These are phyloP conservation scores for Pistacia vera DNA, from an alignment of 345 rosid species.

Conservation along the genomic window DNA sequence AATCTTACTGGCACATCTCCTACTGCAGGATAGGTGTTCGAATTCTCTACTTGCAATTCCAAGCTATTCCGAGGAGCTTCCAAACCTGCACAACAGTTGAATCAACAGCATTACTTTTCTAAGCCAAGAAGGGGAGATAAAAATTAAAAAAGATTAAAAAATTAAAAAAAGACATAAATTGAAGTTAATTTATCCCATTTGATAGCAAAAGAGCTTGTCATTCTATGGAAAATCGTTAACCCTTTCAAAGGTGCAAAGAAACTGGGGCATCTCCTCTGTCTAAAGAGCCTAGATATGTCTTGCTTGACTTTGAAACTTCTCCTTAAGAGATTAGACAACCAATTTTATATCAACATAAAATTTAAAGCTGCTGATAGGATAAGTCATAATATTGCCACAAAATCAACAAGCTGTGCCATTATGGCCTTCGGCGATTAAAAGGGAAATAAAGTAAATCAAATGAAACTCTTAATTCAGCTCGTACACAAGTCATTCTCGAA, in stretches of 20 bases:
- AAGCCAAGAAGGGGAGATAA: not conserved
- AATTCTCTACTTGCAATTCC: slow-evolving; percentile 65
- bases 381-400: not conserved
- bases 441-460: not conserved
- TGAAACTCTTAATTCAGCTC: not conserved
- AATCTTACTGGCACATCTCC: slow-evolving; percentile 47
- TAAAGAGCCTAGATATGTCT: not conserved
- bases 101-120: slow-evolving; percentile 6
- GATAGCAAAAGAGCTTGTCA: not conserved
- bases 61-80: slow-evolving; percentile 89
- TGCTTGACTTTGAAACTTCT: not conserved
- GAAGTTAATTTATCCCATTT: slow-evolving; percentile 6
- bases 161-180: not conserved
- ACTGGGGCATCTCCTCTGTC: not conserved
- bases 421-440: too few species aligned
- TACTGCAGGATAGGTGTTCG: slow-evolving; percentile 37
- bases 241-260: not conserved
- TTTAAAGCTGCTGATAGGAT: not conserved
- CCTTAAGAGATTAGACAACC: not conserved
- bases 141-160: not conserved
- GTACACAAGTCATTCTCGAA: slow-evolving; percentile 2
- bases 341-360: not conserved
- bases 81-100: slow-evolving; percentile 44
- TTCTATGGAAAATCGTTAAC: not conserved
- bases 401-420: not conserved